These are phyloP conservation scores for Delphinella strobiligena DNA, from an alignment of 2,329 filamentous ascomycete species.

Conservation along the genomic window DNA sequence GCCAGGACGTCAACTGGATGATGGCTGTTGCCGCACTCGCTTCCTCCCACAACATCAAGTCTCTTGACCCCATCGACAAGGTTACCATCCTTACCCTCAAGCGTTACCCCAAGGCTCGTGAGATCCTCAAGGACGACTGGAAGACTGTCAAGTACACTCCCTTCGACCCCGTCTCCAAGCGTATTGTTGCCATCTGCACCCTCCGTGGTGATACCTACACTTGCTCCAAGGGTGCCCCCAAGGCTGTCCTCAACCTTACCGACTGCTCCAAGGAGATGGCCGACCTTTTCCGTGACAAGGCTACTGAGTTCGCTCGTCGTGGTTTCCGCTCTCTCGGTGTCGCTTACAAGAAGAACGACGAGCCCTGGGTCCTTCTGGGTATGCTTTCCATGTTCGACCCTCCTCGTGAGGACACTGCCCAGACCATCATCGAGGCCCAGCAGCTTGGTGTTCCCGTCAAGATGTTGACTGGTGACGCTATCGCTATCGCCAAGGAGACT, in stretches of 20 bases:
- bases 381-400: constrained; percentile 74
- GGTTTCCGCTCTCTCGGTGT: constrained; percentile 74
- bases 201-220: constrained; percentile 59
- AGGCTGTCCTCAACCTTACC: constrained; percentile 59
- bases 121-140: constrained; percentile 65
- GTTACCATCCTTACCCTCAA: constrained; percentile 65
- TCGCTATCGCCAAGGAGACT: constrained; percentile 69
- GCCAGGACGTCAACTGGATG: constrained; percentile 73
- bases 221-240: constrained; percentile 67
- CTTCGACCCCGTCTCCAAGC: constrained; percentile 70
- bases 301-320: constrained; percentile 62
- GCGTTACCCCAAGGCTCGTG: constrained; percentile 64
- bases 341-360: constrained; percentile 65
- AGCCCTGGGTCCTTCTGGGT: constrained; percentile 61
- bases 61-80: constrained; percentile 69
- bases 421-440: constrained; percentile 66
- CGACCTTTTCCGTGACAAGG: constrained; percentile 58
- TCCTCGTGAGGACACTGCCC: constrained; percentile 65
- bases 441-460: constrained; percentile 66
- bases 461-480: constrained; percentile 73
- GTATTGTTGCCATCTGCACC: constrained; percentile 58
- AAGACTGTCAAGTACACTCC: constrained; percentile 65
- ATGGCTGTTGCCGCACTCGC: constrained; percentile 69
- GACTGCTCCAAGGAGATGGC: constrained; percentile 54
- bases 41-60: constrained; percentile 68